Base-by-base conservation (phyloP, 306 rosid species). In the Fragaria nilgerrensis region DNA sequence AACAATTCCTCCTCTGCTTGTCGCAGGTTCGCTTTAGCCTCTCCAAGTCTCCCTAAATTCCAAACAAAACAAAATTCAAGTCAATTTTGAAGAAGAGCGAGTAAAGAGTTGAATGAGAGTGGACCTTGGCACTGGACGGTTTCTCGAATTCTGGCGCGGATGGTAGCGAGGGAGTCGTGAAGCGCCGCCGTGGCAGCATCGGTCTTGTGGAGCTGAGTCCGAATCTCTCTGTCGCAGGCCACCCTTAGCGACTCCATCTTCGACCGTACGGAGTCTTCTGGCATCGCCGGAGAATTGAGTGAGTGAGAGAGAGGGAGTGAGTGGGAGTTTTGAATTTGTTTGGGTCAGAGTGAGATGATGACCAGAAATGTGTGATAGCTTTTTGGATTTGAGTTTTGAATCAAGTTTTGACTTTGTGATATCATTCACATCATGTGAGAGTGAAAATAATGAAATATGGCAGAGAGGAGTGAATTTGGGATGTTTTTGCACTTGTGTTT, bases 1-100 rank as follows among this genome's bases (percentile, higher is more conserved):
- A 92, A 96, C 86, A 92, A 85, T 39, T 89, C 94, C 85, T 89
- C 97, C 80, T 95, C 99, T 0, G 90, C 86, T 75, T 88, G 88
- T 72, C 91, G 88, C 79, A 92, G 72, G 59, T 84, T 86, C 58
- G 70, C 86, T 87, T 89, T 92, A 43, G 73, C 59, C 52, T 89
- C 88, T 71, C 81, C 78, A 45, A 89, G 9, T 58, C 89, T 84
- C 43, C 82, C 97, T 92, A 41, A 78, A 64, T 74, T 73, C 59
- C 56, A 78, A 78, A 77, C 36, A 2, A 76, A 25, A 17, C 7
- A 12, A 23, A 70, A 74, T 19, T 39, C 63, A 53, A 79, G 7
- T 49, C 23, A 41, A 23, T 78, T 47, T 56, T 59, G 13, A 64
- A 74, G 29, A 43, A 5, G 29, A 68, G 15, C 14, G 4, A 52